Percentiles rank a stretch among this genome's conserved stretches.
phyloP scores from a whole-genome alignment of 164 flowering plant species.

The Liriodendron chinense region DNA sequence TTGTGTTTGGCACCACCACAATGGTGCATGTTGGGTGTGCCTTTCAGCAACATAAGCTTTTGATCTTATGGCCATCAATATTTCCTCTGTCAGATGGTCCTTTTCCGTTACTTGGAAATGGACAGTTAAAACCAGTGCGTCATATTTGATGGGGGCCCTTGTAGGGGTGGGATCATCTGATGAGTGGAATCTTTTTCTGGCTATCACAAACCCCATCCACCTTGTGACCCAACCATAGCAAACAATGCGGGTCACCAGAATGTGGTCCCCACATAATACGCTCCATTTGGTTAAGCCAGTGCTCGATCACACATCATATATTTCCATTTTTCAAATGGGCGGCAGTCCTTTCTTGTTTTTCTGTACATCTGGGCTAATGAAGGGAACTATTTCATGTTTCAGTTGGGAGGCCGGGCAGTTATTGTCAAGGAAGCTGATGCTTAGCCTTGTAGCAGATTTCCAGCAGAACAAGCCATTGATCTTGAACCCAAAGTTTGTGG shows the following conservation, averaged over 20 bases:
- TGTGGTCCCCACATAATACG: background rate
- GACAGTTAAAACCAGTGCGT: too few species aligned
- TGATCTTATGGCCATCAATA: too few species aligned
- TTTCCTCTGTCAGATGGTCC: too few species aligned
- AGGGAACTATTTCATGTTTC: slow-evolving; percentile 19
- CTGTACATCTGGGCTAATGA: background rate
- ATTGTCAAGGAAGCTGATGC: slow-evolving; percentile 90
- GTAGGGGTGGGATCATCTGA: too few species aligned
- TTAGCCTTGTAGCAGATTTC: slow-evolving; percentile 74
- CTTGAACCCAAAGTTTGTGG: slow-evolving; percentile 67
- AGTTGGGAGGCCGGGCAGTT: slow-evolving; percentile 99
- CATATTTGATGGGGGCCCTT: too few species aligned
- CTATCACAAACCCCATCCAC: too few species aligned
- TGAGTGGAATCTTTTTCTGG: too few species aligned
- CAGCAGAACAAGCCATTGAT: slow-evolving; percentile 72
- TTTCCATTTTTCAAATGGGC: background rate
- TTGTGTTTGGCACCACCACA: too few species aligned
- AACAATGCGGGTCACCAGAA: background rate
- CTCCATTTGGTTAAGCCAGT: background rate
- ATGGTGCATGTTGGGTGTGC: too few species aligned
- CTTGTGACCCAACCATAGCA: too few species aligned
- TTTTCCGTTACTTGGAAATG: too few species aligned
- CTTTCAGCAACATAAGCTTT: too few species aligned
- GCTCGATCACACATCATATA: background rate
- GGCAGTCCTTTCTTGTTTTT: background rate